Evolutionary conservation across 2,329 filamentous ascomycete species (phyloP).

Genomic region (Penicillium vulpinum): DNA sequence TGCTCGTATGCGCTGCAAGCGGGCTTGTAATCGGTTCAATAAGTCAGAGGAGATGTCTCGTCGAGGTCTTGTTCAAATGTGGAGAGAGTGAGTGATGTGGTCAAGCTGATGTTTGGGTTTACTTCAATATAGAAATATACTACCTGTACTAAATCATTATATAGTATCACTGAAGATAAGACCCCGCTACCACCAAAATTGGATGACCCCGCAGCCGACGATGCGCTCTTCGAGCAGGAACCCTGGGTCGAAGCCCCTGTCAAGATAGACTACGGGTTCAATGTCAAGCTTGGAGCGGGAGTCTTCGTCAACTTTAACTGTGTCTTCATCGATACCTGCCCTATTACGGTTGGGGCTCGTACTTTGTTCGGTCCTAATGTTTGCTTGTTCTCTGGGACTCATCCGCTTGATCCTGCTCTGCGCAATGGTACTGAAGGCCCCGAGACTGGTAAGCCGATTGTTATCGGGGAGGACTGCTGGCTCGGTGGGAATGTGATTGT

Average conservation of each 20-base stretch:
- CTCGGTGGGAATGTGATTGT: conserved; percentile 70
- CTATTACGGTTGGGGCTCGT: conserved; percentile 71
- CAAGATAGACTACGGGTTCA: conserved; percentile 74
- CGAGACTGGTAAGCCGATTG: conserved; percentile 71
- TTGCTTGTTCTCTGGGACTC: conserved; percentile 70
- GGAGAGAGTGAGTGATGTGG: conserved; percentile 62
- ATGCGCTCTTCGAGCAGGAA: conserved; percentile 61
- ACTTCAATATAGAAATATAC: neutral
- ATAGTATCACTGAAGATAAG: conserved; percentile 63
- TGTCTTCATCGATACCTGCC: conserved; percentile 74
- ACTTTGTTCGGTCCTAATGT: conserved; percentile 79
- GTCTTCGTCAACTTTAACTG: conserved; percentile 77
- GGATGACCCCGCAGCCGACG: conserved; percentile 62
- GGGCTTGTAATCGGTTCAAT: conserved; percentile 66
- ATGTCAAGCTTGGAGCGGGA: conserved; percentile 67
- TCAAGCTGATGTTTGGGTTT: neutral
- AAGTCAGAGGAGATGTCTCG: conserved; percentile 60
- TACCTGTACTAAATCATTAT: neutral
- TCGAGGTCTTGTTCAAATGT: conserved; percentile 65
- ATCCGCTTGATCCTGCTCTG: conserved; percentile 73
- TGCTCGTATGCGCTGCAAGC: conserved; percentile 62
- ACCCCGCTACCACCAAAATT: conserved; percentile 63
- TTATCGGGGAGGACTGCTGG: conserved; percentile 80
- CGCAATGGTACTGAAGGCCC: conserved; percentile 74
- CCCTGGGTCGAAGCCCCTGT: conserved; percentile 72